Base-by-base conservation (phyloP, 2,329 filamentous ascomycete genomes). In the Aspergillus proliferans region DNA sequence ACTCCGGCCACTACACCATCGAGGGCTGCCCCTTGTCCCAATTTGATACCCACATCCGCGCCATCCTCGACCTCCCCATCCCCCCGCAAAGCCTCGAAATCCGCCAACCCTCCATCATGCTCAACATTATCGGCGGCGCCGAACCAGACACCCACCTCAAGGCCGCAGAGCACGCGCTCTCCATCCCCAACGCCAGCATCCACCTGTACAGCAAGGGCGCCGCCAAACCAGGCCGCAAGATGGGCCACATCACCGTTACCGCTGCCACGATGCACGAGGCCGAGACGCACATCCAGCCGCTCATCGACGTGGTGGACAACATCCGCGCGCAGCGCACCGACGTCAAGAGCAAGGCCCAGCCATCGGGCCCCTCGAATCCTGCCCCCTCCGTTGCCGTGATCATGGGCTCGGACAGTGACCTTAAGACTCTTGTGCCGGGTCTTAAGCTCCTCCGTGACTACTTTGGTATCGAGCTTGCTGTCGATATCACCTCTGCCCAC, bases 1-100 rank as follows among this genome's bases (percentile, higher is more conserved):
- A 96, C 73, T 94, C 88, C 0, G 93, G 93, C 0, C 93, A 97
- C 71, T 92, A 91, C 71, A 95, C 88, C 2, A 97, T 97, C 56
- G 92, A 98, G 73, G 88, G 88, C 3, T 88, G 93, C 44, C 84
- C 85, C 0, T 82, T 92, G 52, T 95, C 90, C 0, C 93, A 98
- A 70, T 98, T 88, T 71, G 89, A 93, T 66, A 87, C 89, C 2
- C 91, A 98, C 65, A 81, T 97, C 8, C 82, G 85, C 51, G 84
- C 92, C 1, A 92, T 98, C 53, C 80, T 95, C 34, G 81, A 83
- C 60, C 70, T 84, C 5, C 81, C 88, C 76, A 76, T 85, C 18
- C 80, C 79, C 1, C 51, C 67, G 2, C 67, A 73, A 56, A 72
- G 71, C 47, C 69, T 76, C 21, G 61, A 73, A 47, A 61, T 78